Evolutionary conservation across 2,329 filamentous ascomycete species (phyloP).

Genomic region (Capronia americana): DNA sequence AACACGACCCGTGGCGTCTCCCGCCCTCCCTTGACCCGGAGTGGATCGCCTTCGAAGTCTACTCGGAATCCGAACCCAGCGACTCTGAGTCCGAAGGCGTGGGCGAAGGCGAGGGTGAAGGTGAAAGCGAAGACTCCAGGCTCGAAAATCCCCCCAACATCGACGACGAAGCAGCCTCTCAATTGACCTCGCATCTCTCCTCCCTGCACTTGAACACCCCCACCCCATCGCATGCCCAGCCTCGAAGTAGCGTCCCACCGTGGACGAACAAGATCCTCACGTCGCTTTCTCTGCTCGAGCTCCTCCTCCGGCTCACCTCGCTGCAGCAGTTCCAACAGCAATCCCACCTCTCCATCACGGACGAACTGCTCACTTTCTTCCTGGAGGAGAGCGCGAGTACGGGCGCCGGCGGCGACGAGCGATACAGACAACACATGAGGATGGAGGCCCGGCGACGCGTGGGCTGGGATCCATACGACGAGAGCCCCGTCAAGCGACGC

Average conservation of each 20-base stretch:
- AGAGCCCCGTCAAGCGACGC: slow-evolving; percentile 69
- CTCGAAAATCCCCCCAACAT: slow-evolving; percentile 2
- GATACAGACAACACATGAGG: slow-evolving; percentile 65
- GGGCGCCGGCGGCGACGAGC: slow-evolving; percentile 67
- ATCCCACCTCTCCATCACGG: slow-evolving; percentile 85
- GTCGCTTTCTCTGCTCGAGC: slow-evolving; percentile 82
- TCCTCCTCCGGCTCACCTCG: slow-evolving; percentile 82
- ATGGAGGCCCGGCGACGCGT: slow-evolving; percentile 66
- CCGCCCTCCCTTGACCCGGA: slow-evolving; percentile 81
- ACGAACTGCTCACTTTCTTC: slow-evolving; percentile 89
- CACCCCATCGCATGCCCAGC: slow-evolving; percentile 51
- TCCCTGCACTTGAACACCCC: slow-evolving; percentile 52
- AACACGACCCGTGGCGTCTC: slow-evolving; percentile 62
- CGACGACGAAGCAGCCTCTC: slow-evolving; percentile 41
- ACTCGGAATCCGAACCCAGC: slow-evolving; percentile 59
- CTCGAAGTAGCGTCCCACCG: slow-evolving; percentile 43
- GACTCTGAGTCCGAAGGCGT: slow-evolving; percentile 34
- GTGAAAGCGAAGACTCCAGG: slow-evolving; percentile 8
- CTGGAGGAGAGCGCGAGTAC: slow-evolving; percentile 72
- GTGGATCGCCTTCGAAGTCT: slow-evolving; percentile 91
- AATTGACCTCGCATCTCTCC: slow-evolving; percentile 52
- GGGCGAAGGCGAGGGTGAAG: slow-evolving; percentile 25
- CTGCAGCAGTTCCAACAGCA: slow-evolving; percentile 91
- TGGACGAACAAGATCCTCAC: slow-evolving; percentile 63
- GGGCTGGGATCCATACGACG: slow-evolving; percentile 75